Evolutionary conservation across 345 rosid genomes (phyloP).

Genomic region (Cardamine occulta): DNA sequence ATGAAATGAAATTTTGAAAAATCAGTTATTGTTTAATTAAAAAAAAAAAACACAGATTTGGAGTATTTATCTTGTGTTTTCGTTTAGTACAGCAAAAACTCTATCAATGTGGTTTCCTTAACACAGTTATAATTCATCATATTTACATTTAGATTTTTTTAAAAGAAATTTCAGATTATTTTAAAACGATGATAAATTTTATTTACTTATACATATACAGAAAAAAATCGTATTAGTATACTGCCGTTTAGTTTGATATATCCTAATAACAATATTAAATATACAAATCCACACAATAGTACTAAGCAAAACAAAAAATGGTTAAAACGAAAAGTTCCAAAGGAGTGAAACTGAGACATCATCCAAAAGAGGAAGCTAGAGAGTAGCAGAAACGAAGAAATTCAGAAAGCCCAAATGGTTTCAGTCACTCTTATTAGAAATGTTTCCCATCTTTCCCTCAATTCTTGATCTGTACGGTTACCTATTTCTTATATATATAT

Average conservation of each 20-base stretch:
- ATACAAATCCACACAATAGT: slow-evolving; percentile 7
- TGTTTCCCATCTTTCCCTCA: slow-evolving; percentile 26
- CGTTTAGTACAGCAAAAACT: background rate
- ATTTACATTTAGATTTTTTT: too few relatives aligned
- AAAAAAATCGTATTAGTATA: too few relatives aligned
- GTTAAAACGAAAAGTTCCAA: slow-evolving; percentile 29
- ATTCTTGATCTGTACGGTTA: slow-evolving; percentile 18
- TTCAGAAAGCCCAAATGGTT: slow-evolving; percentile 30
- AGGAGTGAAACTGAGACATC: slow-evolving; percentile 31
- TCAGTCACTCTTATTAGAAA: slow-evolving; percentile 23
- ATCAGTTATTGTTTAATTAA: too few relatives aligned
- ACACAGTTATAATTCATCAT: too few relatives aligned
- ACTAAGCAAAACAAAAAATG: slow-evolving; percentile 6
- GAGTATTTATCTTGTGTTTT: background rate
- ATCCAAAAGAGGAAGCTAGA: slow-evolving; percentile 35
- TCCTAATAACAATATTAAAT: too few relatives aligned
- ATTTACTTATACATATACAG: too few relatives aligned
- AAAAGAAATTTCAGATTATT: too few relatives aligned
- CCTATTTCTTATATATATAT: background rate
- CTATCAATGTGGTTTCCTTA: too few relatives aligned
- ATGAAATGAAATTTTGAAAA: too few relatives aligned
- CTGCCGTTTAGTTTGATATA: too few relatives aligned
- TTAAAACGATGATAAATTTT: too few relatives aligned
- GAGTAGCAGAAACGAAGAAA: slow-evolving; percentile 21
- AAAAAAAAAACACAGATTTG: background rate